Evolutionary conservation across 2,329 filamentous ascomycete genomes (phyloP).

Genomic region (Colletotrichum limetticola): DNA sequence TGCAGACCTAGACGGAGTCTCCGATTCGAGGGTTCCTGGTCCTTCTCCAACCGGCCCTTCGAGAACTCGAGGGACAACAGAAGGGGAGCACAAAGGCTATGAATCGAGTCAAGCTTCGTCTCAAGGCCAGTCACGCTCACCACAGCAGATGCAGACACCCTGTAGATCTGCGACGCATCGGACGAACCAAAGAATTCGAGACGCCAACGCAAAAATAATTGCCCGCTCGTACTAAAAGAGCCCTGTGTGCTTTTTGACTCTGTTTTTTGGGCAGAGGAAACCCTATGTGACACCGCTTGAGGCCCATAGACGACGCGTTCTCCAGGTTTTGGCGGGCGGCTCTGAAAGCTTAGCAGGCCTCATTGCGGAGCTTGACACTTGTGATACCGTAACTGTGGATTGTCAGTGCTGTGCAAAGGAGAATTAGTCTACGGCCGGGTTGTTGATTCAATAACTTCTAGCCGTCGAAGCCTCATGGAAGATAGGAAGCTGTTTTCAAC

Average conservation of each 20-base stretch:
- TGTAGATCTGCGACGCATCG: conserved; percentile 8
- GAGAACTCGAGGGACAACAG: background rate
- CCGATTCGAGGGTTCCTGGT: background rate
- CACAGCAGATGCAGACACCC: too few species aligned
- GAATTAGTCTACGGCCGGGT: background rate
- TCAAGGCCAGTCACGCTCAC: background rate
- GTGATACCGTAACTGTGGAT: background rate
- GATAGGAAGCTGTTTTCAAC: too few species aligned
- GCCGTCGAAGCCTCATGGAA: background rate
- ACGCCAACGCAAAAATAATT: background rate
- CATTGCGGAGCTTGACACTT: background rate
- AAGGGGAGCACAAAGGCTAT: background rate
- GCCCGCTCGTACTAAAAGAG: background rate
- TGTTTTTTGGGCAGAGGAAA: background rate
- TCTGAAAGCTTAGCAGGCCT: background rate
- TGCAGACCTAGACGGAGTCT: too few species aligned
- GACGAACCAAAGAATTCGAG: conserved; percentile 6
- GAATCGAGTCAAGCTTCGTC: background rate
- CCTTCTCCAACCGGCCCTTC: background rate
- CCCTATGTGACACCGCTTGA: background rate
- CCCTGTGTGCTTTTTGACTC: background rate
- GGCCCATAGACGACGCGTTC: background rate
- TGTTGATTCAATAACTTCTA: background rate
- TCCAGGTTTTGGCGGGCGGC: background rate
- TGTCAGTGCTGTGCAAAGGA: background rate